Base-by-base conservation (phyloP, 108 stramenopile species). In the Cyclotella atomus region DNA sequence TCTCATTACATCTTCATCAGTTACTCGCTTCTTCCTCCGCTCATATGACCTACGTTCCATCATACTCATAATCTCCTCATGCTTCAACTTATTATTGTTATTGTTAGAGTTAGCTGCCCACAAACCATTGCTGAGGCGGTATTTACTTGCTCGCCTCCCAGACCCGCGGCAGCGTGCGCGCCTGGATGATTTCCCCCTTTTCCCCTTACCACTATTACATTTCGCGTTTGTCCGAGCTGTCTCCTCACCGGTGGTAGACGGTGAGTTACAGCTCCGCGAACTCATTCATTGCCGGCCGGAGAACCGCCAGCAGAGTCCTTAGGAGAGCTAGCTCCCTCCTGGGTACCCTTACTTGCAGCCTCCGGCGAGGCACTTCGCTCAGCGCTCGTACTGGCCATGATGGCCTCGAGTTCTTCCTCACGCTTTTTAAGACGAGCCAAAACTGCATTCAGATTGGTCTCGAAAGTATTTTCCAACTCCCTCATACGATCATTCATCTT, bases 101-200 rank as follows among this genome's bases (percentile, higher is more conserved):
- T 4, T 4, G 4, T 4, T 24, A 27, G 54, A 15, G 5, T 29
- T 55, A 27, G 54, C 54, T 55, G 54, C 54, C 54, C 54, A 55
- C 54, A 3, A 28, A 28, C 17, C 28, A 29, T 28, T 55, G 21
- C 17, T 55, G 25, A 5, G 54, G 3, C 54, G 21, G 54, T 55
- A 28, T 4, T 55, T 55, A 55, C 25, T 28, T 16, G 54, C 54
- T 6, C 28, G 54, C 3, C 54, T 24, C 25, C 54, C 54, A 27
- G 54, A 55, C 54, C 27, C 27, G 25, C 54, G 54, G 28, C 54
- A 55, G 54, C 54, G 54, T 55, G 54, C 17, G 27, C 25, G 54
- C 54, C 54, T 55, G n/a, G n/a, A n/a, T n/a, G n/a, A n/a, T n/a
- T n/a, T n/a, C n/a, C n/a, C n/a, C n/a, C n/a, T n/a, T n/a, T n/a